Evolutionary conservation across 208 protist species (phyloP).

Genomic region (Trypanosoma conorhini): DNA sequence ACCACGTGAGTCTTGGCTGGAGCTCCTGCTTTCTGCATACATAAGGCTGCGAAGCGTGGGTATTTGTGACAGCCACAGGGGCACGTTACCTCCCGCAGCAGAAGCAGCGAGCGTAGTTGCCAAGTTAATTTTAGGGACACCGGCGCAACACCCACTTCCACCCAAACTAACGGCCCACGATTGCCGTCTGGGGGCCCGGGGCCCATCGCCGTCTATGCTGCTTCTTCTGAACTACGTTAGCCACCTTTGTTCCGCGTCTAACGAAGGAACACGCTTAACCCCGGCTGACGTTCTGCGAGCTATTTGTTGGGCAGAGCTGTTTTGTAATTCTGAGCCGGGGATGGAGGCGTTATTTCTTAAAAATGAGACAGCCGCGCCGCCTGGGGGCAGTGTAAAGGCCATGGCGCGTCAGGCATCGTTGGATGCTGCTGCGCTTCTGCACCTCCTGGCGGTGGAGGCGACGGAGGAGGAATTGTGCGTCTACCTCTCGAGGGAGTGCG

Average conservation of each 20-base stretch:
- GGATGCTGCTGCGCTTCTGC: conserved; percentile 55
- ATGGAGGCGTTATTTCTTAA: neutral
- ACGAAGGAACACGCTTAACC: neutral
- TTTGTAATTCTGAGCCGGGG: conserved; percentile 23
- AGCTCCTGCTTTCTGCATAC: conserved; percentile 45
- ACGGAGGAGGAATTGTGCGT: conserved; percentile 44
- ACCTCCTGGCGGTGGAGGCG: conserved; percentile 55
- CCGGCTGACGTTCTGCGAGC: conserved; percentile 41
- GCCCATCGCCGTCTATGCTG: conserved; percentile 28
- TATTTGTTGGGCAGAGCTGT: conserved; percentile 72
- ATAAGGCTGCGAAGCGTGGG: conserved; percentile 5
- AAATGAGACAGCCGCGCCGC: neutral
- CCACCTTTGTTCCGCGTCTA: neutral
- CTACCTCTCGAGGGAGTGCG: conserved; percentile 40
- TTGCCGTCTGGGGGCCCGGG: conserved; percentile 28
- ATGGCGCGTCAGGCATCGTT: conserved; percentile 45
- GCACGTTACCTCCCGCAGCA: conserved; percentile 20
- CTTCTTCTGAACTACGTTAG: conserved; percentile 20
- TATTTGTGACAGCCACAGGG: conserved; percentile 26
- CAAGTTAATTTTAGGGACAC: conserved; percentile 4
- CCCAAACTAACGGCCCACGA: neutral
- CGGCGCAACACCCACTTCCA: neutral
- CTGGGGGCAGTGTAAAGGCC: conserved; percentile 25
- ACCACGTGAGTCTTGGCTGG: conserved; percentile 43
- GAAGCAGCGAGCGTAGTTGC: conserved; percentile 18